Evolutionary conservation across 345 rosid species (phyloP), one percentile per base, ranked within the genome.

Genomic region (Melastoma malabathricum): DNA sequence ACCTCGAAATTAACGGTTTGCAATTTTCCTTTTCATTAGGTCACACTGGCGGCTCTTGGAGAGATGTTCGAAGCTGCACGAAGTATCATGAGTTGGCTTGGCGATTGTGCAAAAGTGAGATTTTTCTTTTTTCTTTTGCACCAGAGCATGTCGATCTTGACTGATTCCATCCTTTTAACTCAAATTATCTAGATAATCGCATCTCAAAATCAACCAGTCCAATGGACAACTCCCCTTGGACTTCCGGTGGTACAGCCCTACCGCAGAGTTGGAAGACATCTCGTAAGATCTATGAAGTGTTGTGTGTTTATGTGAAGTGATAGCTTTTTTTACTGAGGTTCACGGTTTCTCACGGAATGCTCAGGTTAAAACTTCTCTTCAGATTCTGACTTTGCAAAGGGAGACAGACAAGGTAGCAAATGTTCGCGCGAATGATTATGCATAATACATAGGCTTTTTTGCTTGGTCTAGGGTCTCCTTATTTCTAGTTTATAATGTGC

Each of bases 201-300:
- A 49, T 70, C 86, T 7, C 93, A 81, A 56, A 87, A 82, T 59
- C 80, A 87, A 59, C 80, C 98, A 19, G 96, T 92, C 50, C 75
- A 61, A 55, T 87, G 98, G 98, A 79, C 76, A 53, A 87, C 98
- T 16, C 98, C 98, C 46, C 79, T 92, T 38, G 98, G 96, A 34
- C 98, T 92, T 60, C 98, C 96, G 31, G 95, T 92, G 55, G 81
- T 92, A 59, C 98, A 92, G 70, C 98, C 98, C 15, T 92, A 92
- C 62, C 81, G 68, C 57, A 84, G 80, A 70, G 74, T 61, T 63
- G 80, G 81, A 75, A 64, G 93, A 43, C 93, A 81, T 74, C 72
- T 79, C 56, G 96, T 92, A 65, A 82, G 92, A 68, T 8, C 44
- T 45, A 25, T 16, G 31, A 17, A 43, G 46, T 22, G 41, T 34